Conservation (phyloP, 2,329 filamentous ascomycete genomes). For the Aspergillus sp. region DNA sequence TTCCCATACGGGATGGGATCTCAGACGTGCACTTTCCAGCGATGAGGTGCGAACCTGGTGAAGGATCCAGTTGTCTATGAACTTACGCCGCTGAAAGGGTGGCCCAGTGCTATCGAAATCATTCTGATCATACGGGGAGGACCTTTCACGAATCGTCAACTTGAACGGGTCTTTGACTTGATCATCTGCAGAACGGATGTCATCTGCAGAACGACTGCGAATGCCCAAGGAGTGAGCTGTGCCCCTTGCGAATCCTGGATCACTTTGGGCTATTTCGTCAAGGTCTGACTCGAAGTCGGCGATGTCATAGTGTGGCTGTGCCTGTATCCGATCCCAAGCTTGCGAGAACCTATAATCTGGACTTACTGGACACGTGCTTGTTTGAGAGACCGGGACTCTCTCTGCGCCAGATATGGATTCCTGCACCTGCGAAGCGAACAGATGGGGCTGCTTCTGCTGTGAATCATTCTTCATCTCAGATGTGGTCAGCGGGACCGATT, state of each 20-base stretch:
- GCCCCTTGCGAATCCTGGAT: background rate
- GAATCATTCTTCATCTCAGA: background rate
- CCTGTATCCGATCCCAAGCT: background rate
- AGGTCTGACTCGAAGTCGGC: background rate
- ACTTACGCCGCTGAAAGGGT: constrained; percentile 8
- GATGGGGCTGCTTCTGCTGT: background rate
- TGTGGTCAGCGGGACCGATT: background rate
- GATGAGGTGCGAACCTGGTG: constrained; percentile 35
- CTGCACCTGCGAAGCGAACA: background rate
- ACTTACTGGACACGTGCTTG: background rate
- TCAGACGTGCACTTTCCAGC: constrained; percentile 28
- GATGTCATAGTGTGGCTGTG: background rate
- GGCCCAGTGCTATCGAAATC: background rate
- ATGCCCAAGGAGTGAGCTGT: background rate
- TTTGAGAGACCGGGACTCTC: background rate
- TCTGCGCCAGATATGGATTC: background rate
- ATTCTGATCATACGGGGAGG: constrained; percentile 23
- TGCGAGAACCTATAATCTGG: background rate
- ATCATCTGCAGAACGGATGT: background rate
- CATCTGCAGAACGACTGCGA: background rate
- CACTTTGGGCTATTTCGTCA: background rate
- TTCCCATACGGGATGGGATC: constrained; percentile 24
- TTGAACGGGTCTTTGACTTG: constrained; percentile 22
- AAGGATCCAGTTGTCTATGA: constrained; percentile 36
- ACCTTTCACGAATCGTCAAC: constrained; percentile 16